These are phyloP conservation scores for Starmerella floris DNA, from an alignment of 805 yeast genomes.

Conservation along the genomic window DNA sequence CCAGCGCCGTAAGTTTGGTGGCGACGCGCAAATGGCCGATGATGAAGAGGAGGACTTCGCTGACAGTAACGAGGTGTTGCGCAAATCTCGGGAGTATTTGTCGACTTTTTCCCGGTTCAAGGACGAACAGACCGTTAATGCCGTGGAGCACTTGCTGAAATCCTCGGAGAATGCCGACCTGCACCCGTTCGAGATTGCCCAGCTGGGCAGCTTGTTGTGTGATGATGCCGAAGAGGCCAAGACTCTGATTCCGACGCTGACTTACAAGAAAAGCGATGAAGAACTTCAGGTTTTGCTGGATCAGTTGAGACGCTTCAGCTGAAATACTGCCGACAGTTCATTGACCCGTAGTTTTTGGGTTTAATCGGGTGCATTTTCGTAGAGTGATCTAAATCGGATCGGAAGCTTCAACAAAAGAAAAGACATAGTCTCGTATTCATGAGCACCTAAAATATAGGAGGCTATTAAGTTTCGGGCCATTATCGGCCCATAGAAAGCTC, in stretches of 20 bases:
- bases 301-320: conserved; percentile 45
- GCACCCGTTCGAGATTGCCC: conserved; percentile 94
- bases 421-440: neutral
- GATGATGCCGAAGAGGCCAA: conserved; percentile 97
- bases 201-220: conserved; percentile 74
- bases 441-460: too few relatives aligned
- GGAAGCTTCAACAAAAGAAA: neutral
- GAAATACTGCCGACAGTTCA: too few relatives aligned
- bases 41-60: conserved; percentile 25
- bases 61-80: conserved; percentile 45
- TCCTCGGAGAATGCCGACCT: conserved; percentile 58
- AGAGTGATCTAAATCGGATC: neutral
- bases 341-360: too few relatives aligned
- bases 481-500: too few relatives aligned
- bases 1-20: conserved; percentile 46
- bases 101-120: conserved; percentile 78
- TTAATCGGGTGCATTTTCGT: too few relatives aligned
- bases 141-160: conserved; percentile 75
- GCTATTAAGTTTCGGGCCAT: too few relatives aligned
- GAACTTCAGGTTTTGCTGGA: conserved; percentile 79
- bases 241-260: conserved; percentile 79
- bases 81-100: conserved; percentile 80
- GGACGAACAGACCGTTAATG: conserved; percentile 82
- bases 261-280: conserved; percentile 66
- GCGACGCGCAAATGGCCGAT: conserved; percentile 22